These are phyloP conservation scores for Xylaria sp. DNA, from an alignment of 2,329 filamentous ascomycete species.

Conservation along the genomic window DNA sequence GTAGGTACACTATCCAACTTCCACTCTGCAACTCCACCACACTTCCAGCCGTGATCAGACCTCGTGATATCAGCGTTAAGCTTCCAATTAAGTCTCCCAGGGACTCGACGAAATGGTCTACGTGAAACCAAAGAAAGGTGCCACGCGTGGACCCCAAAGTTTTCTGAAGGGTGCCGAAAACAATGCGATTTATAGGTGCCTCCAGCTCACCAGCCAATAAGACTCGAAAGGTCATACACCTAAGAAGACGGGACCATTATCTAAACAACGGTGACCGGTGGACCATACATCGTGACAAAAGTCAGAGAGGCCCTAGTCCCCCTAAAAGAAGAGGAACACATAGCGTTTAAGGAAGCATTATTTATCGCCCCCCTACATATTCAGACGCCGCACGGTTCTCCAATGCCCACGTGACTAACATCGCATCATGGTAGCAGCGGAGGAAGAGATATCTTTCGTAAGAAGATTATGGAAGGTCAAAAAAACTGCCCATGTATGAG, in stretches of 20 bases:
- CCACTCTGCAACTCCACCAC: no score
- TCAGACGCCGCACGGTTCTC: slow-evolving; percentile 18
- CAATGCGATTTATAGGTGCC: slow-evolving; percentile 35
- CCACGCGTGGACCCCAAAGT: slow-evolving; percentile 19
- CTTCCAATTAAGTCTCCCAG: background rate
- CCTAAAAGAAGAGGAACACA: slow-evolving; percentile 14
- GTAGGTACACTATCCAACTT: no score
- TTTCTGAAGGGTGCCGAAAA: slow-evolving; percentile 31
- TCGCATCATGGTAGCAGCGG: slow-evolving; percentile 14
- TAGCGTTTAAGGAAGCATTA: slow-evolving; percentile 1
- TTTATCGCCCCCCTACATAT: slow-evolving; percentile 28
- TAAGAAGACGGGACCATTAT: background rate
- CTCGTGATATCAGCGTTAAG: background rate
- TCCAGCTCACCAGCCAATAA: slow-evolving; percentile 14
- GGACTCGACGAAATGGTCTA: background rate
- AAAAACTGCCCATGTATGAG: slow-evolving; percentile 18
- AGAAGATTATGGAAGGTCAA: slow-evolving; percentile 21
- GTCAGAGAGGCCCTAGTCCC: background rate
- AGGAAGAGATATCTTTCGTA: slow-evolving; percentile 28
- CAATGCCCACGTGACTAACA: slow-evolving; percentile 15
- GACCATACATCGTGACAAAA: slow-evolving; percentile 2
- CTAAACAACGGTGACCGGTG: no score
- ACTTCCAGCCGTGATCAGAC: no score
- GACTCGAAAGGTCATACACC: background rate
- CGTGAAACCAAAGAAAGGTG: slow-evolving; percentile 14